Conservation (phyloP, 2,329 filamentous ascomycete genomes). For the Leptographium lundbergii region DNA sequence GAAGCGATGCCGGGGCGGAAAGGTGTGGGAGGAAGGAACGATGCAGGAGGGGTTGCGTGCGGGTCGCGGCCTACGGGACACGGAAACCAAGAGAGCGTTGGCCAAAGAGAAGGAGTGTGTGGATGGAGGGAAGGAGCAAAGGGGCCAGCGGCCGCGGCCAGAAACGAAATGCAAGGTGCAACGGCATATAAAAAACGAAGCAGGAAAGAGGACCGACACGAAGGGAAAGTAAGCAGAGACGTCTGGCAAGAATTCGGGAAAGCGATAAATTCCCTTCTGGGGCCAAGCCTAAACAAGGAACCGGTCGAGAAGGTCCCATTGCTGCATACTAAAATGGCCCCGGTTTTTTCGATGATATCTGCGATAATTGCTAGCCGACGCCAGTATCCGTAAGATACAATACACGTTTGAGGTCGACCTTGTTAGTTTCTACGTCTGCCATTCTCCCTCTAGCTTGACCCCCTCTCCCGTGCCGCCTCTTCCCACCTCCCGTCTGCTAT, state of each 20-base stretch:
- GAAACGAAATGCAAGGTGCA: background rate
- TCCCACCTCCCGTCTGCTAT: background rate
- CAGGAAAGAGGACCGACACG: background rate
- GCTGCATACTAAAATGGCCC: background rate
- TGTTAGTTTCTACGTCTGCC: background rate
- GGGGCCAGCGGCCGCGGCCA: background rate
- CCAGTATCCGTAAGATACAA: background rate
- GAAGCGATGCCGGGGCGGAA: constrained; percentile 1
- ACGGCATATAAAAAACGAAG: background rate
- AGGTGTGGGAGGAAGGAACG: background rate
- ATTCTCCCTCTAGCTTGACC: background rate
- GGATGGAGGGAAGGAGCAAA: background rate
- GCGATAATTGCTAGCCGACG: background rate
- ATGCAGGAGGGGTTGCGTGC: constrained; percentile 4
- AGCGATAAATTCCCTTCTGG: background rate
- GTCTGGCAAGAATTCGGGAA: background rate
- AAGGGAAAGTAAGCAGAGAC: background rate
- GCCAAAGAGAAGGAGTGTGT: background rate
- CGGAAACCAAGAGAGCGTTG: constrained; percentile 4
- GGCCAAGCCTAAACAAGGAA: background rate
- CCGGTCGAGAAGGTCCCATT: background rate
- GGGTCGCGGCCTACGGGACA: constrained; percentile 5
- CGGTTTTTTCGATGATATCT: background rate
- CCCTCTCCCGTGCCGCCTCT: background rate
- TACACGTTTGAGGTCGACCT: background rate